A percentile compares a stretch with the other conserved stretches of the same genome.
phyloP scores from a whole-genome alignment of 345 rosid species.

The Aquilaria yunnanensis region DNA sequence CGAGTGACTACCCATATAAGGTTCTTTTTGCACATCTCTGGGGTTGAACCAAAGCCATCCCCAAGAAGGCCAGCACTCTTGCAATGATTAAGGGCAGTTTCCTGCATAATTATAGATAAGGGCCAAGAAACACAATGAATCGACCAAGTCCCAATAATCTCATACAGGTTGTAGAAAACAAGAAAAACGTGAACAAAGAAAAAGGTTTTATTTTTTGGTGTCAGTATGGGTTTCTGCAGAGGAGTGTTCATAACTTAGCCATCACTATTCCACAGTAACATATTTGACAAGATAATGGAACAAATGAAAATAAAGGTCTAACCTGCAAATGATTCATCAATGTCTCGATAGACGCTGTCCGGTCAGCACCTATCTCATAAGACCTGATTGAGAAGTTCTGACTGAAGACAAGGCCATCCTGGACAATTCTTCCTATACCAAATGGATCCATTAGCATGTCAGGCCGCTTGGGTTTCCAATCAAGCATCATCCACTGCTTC shows the following conservation, averaged over 20 bases:
- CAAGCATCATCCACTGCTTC: constrained; percentile 99
- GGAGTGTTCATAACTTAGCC: not conserved
- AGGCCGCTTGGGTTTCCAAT: constrained; percentile 88
- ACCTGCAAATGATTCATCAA: constrained; percentile 98
- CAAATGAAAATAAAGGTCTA: constrained; percentile 1
- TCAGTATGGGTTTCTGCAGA: not conserved
- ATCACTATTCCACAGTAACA: no score
- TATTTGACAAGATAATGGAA: not conserved
- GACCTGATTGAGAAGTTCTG: constrained; percentile 94
- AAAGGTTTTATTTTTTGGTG: not conserved
- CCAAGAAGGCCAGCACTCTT: constrained; percentile 80
- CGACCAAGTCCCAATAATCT: not conserved
- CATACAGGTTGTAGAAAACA: not conserved
- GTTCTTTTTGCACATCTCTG: constrained; percentile 88
- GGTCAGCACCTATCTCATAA: constrained; percentile 98
- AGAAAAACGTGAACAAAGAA: not conserved
- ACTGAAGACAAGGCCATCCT: constrained; percentile 78
- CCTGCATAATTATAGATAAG: constrained; percentile 37
- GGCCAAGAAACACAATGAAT: not conserved
- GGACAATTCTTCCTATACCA: constrained; percentile 82
- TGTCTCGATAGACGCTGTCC: constrained; percentile 94
- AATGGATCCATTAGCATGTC: constrained; percentile 85
- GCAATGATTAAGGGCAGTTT: constrained; percentile 95
- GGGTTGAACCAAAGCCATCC: constrained; percentile 95
- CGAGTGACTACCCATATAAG: constrained; percentile 94